Percentiles rank a stretch among this genome's conserved stretches.
Evolutionary conservation across 176 grass and related monocot genomes (phyloP).

Genomic region (Musa schizocarpa): DNA sequence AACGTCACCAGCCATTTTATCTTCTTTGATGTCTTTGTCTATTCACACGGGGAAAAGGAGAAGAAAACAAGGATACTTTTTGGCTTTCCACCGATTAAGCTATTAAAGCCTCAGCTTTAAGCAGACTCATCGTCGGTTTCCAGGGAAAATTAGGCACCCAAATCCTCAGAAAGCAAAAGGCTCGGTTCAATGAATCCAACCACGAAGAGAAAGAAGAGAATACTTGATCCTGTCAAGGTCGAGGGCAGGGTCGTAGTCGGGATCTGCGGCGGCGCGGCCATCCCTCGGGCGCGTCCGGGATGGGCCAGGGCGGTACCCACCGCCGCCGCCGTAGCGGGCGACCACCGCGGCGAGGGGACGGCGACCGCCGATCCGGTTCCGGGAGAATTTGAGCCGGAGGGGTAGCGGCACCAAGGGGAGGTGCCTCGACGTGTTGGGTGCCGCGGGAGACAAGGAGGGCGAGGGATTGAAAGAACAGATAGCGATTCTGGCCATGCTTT

Average conservation of each 20-base stretch:
- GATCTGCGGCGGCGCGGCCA: slow-evolving; percentile 25
- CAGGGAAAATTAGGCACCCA: not conserved
- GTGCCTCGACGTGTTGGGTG: not conserved
- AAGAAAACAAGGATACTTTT: too few relatives aligned
- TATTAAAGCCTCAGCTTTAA: too few relatives aligned
- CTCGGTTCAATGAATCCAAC: not conserved
- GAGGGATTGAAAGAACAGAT: slow-evolving; percentile 20
- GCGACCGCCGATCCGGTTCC: not conserved
- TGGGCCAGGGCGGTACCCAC: slow-evolving; percentile 14
- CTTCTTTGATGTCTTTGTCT: too few relatives aligned
- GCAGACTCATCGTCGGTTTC: too few relatives aligned
- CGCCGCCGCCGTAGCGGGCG: slow-evolving; percentile 23
- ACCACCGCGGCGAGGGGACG: slow-evolving; percentile 1
- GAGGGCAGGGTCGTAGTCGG: slow-evolving; percentile 58
- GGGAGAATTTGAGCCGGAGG: slow-evolving; percentile 9
- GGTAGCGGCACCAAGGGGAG: not conserved
- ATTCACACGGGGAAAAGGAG: too few relatives aligned
- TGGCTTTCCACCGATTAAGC: too few relatives aligned
- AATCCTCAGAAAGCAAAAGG: not conserved
- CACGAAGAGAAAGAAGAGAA: not conserved
- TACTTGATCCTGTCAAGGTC: slow-evolving; percentile 78
- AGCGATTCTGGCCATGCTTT: slow-evolving; percentile 31
- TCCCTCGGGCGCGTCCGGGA: slow-evolving; percentile 5
- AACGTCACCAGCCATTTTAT: too few relatives aligned
- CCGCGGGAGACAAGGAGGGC: slow-evolving; percentile 7